phyloP scores from a whole-genome alignment of 805 yeast genomes.

The Candida qinlingensis region DNA sequence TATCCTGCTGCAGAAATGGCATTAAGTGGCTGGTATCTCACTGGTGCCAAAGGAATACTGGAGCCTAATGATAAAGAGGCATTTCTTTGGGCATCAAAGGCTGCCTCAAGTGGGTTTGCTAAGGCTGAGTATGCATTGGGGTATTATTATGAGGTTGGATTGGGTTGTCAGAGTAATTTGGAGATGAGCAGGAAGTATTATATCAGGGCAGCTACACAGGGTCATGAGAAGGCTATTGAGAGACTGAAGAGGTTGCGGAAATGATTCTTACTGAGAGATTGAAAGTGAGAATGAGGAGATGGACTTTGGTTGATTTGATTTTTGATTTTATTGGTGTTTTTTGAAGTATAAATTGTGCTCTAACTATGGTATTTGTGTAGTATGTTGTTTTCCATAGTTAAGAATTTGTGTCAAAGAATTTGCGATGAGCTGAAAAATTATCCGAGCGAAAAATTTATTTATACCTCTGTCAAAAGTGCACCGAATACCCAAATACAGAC shows the following conservation, averaged over 20 bases:
- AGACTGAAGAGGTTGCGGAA: constrained; percentile 10
- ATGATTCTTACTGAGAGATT: too few relatives aligned
- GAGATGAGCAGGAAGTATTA: constrained; percentile 46
- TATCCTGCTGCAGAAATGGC: constrained; percentile 69
- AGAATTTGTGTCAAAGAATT: too few relatives aligned
- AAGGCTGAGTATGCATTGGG: constrained; percentile 70
- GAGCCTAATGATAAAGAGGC: constrained; percentile 58
- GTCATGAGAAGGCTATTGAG: constrained; percentile 52
- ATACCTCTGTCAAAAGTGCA: too few relatives aligned
- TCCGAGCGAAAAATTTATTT: too few relatives aligned
- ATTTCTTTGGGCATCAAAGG: constrained; percentile 57
- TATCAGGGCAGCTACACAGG: constrained; percentile 54
- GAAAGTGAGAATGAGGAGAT: too few relatives aligned
- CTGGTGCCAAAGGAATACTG: constrained; percentile 56
- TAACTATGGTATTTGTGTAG: too few relatives aligned
- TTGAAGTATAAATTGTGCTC: too few relatives aligned
- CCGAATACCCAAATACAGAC: too few relatives aligned
- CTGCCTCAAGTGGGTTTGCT: constrained; percentile 53
- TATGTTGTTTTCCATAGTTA: too few relatives aligned
- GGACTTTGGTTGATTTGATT: too few relatives aligned
- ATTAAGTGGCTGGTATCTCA: constrained; percentile 70
- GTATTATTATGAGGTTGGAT: constrained; percentile 60
- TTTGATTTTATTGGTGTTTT: too few relatives aligned
- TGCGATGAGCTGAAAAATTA: too few relatives aligned
- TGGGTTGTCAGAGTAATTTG: constrained; percentile 43